Conservation (phyloP, 2,329 filamentous ascomycete genomes). For the Calonectria leucothoes region DNA sequence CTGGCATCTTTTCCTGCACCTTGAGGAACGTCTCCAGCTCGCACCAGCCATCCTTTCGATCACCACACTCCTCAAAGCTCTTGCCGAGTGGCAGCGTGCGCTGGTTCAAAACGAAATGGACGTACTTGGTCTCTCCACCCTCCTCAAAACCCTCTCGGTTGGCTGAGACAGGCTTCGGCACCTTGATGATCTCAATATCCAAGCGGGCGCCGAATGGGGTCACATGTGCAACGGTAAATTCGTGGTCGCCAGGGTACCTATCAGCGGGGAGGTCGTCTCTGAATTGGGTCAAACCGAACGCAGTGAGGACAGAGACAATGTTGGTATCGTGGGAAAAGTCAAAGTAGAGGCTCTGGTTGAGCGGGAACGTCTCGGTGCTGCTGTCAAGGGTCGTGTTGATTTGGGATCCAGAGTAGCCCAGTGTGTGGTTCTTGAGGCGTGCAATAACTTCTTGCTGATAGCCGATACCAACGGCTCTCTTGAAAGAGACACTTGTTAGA, state of each 20-base stretch:
- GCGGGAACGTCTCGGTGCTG: slow-evolving; percentile 75
- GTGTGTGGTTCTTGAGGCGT: slow-evolving; percentile 74
- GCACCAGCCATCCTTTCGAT: slow-evolving; percentile 80
- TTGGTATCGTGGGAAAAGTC: slow-evolving; percentile 85
- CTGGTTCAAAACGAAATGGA: slow-evolving; percentile 82
- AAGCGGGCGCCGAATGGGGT: slow-evolving; percentile 79
- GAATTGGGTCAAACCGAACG: slow-evolving; percentile 80
- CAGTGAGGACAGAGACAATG: slow-evolving; percentile 76
- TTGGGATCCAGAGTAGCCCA: slow-evolving; percentile 68
- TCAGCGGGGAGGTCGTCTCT: slow-evolving; percentile 66
- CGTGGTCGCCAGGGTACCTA: slow-evolving; percentile 66
- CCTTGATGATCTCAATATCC: slow-evolving; percentile 79
- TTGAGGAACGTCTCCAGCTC: slow-evolving; percentile 76
- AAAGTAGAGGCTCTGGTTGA: slow-evolving; percentile 79
- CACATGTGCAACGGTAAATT: slow-evolving; percentile 74
- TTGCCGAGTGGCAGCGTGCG: slow-evolving; percentile 76
- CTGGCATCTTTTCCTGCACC: slow-evolving; percentile 69
- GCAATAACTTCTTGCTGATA: slow-evolving; percentile 80
- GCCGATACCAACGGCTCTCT: slow-evolving; percentile 78
- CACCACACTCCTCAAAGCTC: slow-evolving; percentile 74
- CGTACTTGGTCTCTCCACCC: slow-evolving; percentile 71
- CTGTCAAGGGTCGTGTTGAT: slow-evolving; percentile 79
- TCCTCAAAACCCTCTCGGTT: slow-evolving; percentile 65
- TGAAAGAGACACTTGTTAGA: background rate
- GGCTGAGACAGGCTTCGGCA: slow-evolving; percentile 71